Percentiles rank a stretch among this genome's conserved stretches.
These are phyloP conservation scores for Fusarium sp. DNA, from an alignment of 2,329 filamentous ascomycete genomes.

Conservation along the genomic window DNA sequence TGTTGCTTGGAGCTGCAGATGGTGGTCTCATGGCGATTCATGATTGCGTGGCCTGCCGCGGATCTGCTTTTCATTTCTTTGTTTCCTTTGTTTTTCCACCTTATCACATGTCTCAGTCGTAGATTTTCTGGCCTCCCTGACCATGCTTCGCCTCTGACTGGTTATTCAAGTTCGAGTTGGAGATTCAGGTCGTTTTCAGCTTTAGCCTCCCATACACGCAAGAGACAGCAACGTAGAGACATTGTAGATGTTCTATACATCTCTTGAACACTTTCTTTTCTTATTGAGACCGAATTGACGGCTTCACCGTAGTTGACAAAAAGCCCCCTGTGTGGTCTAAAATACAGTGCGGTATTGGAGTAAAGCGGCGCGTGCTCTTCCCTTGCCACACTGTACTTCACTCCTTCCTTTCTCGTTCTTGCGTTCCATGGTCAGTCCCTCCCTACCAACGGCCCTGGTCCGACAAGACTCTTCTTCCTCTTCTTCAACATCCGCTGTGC, in stretches of 20 bases:
- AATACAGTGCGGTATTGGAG: slow-evolving; percentile 22
- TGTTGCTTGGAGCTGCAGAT: neutral
- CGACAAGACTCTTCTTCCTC: slow-evolving; percentile 18
- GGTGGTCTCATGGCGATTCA: slow-evolving; percentile 1
- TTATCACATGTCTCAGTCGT: slow-evolving; percentile 18
- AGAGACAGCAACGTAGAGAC: neutral
- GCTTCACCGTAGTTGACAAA: neutral
- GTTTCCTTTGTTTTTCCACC: slow-evolving; percentile 10
- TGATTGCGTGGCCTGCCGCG: slow-evolving; percentile 7
- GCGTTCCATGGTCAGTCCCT: neutral
- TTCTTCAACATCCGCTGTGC: slow-evolving; percentile 14
- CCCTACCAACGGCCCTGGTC: slow-evolving; percentile 29
- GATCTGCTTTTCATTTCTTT: slow-evolving; percentile 23
- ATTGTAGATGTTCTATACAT: neutral
- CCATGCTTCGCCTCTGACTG: neutral
- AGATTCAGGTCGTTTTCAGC: neutral
- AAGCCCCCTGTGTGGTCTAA: no score
- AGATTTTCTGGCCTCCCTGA: slow-evolving; percentile 22
- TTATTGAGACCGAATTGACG: neutral
- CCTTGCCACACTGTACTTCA: slow-evolving; percentile 26
- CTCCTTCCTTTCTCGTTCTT: slow-evolving; percentile 28
- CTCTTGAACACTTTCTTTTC: neutral
- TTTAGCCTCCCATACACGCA: slow-evolving; percentile 3
- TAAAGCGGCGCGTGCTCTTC: neutral
- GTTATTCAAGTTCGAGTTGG: slow-evolving; percentile 1